A percentile compares a stretch with the other conserved stretches of the same genome.
Conservation (phyloP, 306 rosid genomes). For the Abrus pulchellus region DNA sequence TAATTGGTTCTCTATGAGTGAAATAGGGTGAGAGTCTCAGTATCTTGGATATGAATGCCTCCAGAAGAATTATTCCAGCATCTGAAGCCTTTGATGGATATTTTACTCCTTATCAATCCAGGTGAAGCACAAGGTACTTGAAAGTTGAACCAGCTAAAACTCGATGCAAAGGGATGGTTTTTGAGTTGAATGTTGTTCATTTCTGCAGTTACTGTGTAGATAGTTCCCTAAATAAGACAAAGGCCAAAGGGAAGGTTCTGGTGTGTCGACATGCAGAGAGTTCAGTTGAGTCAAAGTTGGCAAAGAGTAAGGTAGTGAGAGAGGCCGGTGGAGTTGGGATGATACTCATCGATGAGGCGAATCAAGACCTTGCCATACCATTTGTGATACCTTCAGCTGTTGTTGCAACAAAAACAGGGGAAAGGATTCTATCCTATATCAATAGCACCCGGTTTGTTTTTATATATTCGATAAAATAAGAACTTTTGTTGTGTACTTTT, state of each 20-base stretch:
- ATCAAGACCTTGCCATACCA: slow-evolving; percentile 69
- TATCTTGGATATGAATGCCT: slow-evolving; percentile 63
- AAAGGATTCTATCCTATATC: slow-evolving; percentile 61
- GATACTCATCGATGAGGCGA: slow-evolving; percentile 74
- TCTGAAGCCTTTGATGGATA: slow-evolving; percentile 81
- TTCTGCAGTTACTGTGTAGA: slow-evolving; percentile 76
- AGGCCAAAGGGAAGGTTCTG: slow-evolving; percentile 79
- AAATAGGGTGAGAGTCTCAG: slow-evolving; percentile 79
- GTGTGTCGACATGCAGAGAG: slow-evolving; percentile 75
- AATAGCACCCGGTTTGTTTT: slow-evolving; percentile 64
- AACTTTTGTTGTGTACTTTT: neutral
- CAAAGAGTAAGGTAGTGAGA: slow-evolving; percentile 70
- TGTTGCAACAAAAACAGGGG: slow-evolving; percentile 61
- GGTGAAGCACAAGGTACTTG: slow-evolving; percentile 86
- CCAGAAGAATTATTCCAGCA: slow-evolving; percentile 69
- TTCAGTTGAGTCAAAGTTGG: slow-evolving; percentile 71
- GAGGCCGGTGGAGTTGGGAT: slow-evolving; percentile 83
- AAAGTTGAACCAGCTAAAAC: slow-evolving; percentile 44
- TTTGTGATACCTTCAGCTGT: slow-evolving; percentile 78
- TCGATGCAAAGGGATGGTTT: slow-evolving; percentile 45
- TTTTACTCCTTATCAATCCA: slow-evolving; percentile 92
- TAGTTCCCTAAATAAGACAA: slow-evolving; percentile 76
- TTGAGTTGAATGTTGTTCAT: slow-evolving; percentile 40
- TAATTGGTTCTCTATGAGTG: slow-evolving; percentile 34
- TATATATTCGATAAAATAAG: slow-evolving; percentile 40